A percentile compares a stretch with the other conserved stretches of the same genome.
Evolutionary conservation across 257 asterid species (phyloP).

Genomic region (Salvia rosmarinus): DNA sequence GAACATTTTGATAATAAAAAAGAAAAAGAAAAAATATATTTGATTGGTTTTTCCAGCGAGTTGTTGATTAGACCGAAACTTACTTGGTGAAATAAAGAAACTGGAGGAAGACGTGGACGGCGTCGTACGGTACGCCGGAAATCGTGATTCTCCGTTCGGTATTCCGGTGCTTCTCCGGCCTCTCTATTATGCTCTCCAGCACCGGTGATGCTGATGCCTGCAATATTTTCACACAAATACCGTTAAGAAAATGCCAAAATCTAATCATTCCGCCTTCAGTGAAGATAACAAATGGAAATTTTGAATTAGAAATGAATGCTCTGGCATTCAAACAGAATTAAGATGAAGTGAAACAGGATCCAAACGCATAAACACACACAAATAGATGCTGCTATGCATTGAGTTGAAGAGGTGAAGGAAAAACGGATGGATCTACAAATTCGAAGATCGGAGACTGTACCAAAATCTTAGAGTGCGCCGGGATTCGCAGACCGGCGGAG

Average conservation of each 20-base stretch:
- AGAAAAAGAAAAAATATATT: background rate
- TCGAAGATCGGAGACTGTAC: slow-evolving; percentile 39
- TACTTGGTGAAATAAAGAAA: slow-evolving; percentile 73
- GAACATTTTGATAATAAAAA: background rate
- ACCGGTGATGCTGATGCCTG: slow-evolving; percentile 89
- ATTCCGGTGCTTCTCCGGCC: slow-evolving; percentile 60
- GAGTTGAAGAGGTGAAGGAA: background rate
- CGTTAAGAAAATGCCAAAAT: background rate
- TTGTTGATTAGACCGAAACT: slow-evolving; percentile 41
- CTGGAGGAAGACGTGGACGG: slow-evolving; percentile 71
- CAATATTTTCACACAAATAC: background rate
- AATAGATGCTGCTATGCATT: background rate
- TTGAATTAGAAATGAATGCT: background rate
- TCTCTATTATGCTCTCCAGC: slow-evolving; percentile 72
- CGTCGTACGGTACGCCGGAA: slow-evolving; percentile 86
- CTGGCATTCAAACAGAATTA: background rate
- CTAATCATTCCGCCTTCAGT: background rate
- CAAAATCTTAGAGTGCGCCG: slow-evolving; percentile 72
- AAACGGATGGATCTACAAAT: background rate
- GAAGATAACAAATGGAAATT: background rate
- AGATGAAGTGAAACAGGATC: background rate
- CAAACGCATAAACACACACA: background rate
- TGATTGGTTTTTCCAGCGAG: slow-evolving; percentile 26
- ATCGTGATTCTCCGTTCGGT: slow-evolving; percentile 59
- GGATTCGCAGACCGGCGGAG: slow-evolving; percentile 62